Conservation (phyloP, 169 alveolate species). For the Plasmodium chabaudi region DNA sequence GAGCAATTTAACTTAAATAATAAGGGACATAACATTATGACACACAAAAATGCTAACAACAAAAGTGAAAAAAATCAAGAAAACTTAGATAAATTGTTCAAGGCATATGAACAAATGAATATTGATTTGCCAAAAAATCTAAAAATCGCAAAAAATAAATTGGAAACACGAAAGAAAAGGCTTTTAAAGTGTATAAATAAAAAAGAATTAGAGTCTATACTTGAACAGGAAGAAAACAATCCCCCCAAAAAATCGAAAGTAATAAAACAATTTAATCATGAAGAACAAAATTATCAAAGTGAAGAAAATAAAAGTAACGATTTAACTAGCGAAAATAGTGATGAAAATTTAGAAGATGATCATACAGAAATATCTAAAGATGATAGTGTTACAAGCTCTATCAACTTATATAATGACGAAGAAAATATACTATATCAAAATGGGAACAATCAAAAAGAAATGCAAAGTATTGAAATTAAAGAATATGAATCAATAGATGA, state of each 20-base stretch:
- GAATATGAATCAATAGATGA: neutral
- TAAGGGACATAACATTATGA: conserved; percentile 65
- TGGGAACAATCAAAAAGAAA: neutral
- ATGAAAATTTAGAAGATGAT: neutral
- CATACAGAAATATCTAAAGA: neutral
- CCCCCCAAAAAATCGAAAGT: conserved; percentile 25
- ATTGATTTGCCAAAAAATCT: conserved; percentile 78
- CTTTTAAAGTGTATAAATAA: conserved; percentile 32
- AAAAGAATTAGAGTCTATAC: conserved; percentile 2
- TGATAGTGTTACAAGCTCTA: neutral
- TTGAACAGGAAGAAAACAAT: conserved; percentile 1
- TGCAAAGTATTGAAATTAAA: neutral
- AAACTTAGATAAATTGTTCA: conserved; percentile 46
- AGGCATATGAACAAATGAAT: conserved; percentile 62
- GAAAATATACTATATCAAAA: neutral
- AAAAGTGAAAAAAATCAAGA: conserved; percentile 31
- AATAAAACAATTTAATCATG: neutral
- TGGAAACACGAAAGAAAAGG: conserved; percentile 55
- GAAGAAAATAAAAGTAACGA: neutral
- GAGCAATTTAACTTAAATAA: conserved; percentile 71
- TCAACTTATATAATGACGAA: neutral
- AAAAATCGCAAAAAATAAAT: conserved; percentile 31
- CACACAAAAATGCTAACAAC: conserved; percentile 33
- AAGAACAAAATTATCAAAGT: neutral
- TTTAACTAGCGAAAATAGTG: neutral